Percentiles rank a stretch among this genome's conserved stretches.
phyloP scores from a whole-genome alignment of 768 basidiomycete species.

The Leccinellum luteum region DNA sequence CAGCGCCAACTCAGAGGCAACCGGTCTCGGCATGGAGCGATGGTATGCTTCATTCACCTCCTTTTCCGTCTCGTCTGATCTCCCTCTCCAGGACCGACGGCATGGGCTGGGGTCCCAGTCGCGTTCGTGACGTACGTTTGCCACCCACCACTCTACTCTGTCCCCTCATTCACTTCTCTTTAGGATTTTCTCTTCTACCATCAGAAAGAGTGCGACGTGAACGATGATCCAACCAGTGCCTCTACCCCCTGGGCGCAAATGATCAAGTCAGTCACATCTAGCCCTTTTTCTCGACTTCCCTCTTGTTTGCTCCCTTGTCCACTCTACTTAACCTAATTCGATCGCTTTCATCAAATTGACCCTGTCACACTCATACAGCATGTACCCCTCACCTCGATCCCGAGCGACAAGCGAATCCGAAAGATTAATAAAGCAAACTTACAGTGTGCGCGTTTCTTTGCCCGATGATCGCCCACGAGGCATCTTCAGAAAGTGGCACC shows the following conservation, averaged over 20 bases:
- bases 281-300: conserved; percentile 14
- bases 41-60: conserved; percentile 43
- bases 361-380: conserved; percentile 22
- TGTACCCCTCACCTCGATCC: conserved; percentile 40
- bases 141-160: background rate
- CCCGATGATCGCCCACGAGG: conserved; percentile 42
- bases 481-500: conserved; percentile 49
- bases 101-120: conserved; percentile 41
- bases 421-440: conserved; percentile 54
- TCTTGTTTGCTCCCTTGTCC: conserved; percentile 11
- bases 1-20: conserved; percentile 75
- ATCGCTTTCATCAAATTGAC: conserved; percentile 16
- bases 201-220: conserved; percentile 44
- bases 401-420: conserved; percentile 38
- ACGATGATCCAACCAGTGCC: conserved; percentile 40
- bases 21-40: conserved; percentile 84
- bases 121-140: conserved; percentile 49
- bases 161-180: conserved; percentile 4
- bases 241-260: conserved; percentile 75
- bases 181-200: conserved; percentile 59
- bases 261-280: conserved; percentile 53
- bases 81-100: background rate
- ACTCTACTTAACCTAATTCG: conserved; percentile 33
- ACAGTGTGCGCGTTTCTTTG: conserved; percentile 48
- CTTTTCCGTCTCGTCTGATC: background rate